Conservation (phyloP, 495 filamentous ascomycete genomes). For the Trichoderma reesei region DNA sequence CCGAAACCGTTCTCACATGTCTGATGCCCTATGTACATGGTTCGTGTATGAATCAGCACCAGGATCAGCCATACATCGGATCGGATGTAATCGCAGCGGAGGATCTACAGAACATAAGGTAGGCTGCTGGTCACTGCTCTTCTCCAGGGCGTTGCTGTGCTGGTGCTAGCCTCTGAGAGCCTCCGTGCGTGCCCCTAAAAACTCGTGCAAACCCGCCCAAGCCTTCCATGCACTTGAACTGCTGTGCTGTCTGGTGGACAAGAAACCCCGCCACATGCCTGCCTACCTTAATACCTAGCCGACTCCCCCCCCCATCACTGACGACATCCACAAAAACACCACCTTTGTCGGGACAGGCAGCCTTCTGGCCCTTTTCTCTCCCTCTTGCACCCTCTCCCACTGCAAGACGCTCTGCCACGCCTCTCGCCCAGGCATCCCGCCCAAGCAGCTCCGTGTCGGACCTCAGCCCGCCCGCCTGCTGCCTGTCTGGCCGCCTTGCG, state of each 20-base stretch:
- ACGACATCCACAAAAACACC: constrained; percentile 9
- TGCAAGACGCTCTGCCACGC: neutral
- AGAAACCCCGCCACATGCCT: constrained; percentile 7
- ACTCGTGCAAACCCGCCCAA: neutral
- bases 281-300: neutral
- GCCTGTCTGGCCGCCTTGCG: neutral
- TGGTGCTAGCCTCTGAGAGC: no score
- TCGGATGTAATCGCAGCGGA: no score
- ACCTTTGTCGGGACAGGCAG: neutral
- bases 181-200: no score
- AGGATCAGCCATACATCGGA: no score
- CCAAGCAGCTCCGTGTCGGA: neutral
- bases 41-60: no score
- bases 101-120: no score
- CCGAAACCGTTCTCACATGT: no score
- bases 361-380: neutral
- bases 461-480: neutral
- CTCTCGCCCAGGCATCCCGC: neutral
- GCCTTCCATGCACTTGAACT: neutral
- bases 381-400: neutral
- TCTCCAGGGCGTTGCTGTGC: no score
- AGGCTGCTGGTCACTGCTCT: no score
- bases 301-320: constrained; percentile 6
- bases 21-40: no score
- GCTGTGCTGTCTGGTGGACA: neutral